These are phyloP conservation scores for Torulaspora indica DNA, from an alignment of 805 yeast genomes.

Conservation along the genomic window DNA sequence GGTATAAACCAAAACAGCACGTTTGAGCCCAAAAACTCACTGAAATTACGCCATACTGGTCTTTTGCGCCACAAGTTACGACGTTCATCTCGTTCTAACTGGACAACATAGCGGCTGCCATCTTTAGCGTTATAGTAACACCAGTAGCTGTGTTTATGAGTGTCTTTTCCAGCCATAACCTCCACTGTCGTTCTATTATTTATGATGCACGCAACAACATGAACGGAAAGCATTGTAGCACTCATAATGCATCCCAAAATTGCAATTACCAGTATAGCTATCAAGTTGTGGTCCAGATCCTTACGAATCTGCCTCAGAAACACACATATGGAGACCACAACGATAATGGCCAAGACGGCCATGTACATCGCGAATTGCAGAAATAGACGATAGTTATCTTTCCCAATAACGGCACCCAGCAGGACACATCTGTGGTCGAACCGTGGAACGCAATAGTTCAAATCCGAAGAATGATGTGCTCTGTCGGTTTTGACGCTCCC, in stretches of 20 bases:
- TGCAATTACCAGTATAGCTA: slow-evolving; percentile 43
- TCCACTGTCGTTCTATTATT: slow-evolving; percentile 58
- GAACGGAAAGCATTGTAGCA: slow-evolving; percentile 40
- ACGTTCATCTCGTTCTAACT: slow-evolving; percentile 31
- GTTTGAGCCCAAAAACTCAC: slow-evolving; percentile 31
- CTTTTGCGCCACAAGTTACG: slow-evolving; percentile 26
- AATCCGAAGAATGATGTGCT: slow-evolving; percentile 60
- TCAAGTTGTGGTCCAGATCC: slow-evolving; percentile 44
- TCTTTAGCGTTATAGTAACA: slow-evolving; percentile 31
- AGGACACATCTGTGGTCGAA: slow-evolving; percentile 85
- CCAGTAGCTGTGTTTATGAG: slow-evolving; percentile 15
- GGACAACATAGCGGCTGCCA: slow-evolving; percentile 43
- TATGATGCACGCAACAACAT: slow-evolving; percentile 43
- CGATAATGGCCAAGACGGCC: slow-evolving; percentile 37
- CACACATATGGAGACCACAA: slow-evolving; percentile 39
- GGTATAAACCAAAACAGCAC: slow-evolving; percentile 34
- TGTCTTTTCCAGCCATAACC: slow-evolving; percentile 40
- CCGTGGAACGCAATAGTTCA: slow-evolving; percentile 56
- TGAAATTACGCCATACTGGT: slow-evolving; percentile 22
- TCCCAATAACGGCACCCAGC: slow-evolving; percentile 71
- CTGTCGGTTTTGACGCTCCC: slow-evolving; percentile 61
- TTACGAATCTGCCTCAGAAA: slow-evolving; percentile 30
- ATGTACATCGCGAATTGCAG: slow-evolving; percentile 45
- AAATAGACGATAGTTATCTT: slow-evolving; percentile 57
- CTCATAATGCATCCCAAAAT: slow-evolving; percentile 46